phyloP scores from a whole-genome alignment of 495 filamentous ascomycete species.

The Neurospora sp. region DNA sequence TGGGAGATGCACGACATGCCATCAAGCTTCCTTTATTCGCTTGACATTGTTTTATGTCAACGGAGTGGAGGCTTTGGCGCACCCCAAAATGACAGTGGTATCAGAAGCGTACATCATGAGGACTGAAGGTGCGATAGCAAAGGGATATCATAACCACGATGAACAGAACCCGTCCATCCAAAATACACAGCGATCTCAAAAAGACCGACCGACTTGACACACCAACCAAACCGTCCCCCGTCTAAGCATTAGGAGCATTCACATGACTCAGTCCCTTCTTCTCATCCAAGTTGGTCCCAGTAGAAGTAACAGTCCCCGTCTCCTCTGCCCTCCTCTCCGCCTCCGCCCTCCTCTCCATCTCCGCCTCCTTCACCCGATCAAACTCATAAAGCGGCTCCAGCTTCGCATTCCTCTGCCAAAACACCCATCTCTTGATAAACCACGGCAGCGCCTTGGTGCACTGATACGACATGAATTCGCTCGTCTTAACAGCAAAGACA shows the following conservation, averaged over 20 bases:
- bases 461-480: constrained; percentile 56
- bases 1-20: not conserved
- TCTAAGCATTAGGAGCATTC: not conserved
- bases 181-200: not conserved
- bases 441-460: constrained; percentile 50
- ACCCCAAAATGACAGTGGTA: not conserved
- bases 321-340: not conserved
- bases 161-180: not conserved
- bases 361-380: constrained; percentile 13
- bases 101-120: not conserved
- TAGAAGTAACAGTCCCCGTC: not conserved
- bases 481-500: constrained; percentile 63
- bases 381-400: constrained; percentile 56
- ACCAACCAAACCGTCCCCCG: not conserved
- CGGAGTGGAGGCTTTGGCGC: not conserved
- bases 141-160: not conserved
- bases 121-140: not conserved
- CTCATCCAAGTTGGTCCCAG: not conserved
- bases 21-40: not conserved
- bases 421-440: constrained; percentile 58
- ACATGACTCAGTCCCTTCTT: not conserved
- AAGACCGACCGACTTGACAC: not conserved
- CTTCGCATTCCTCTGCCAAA: constrained; percentile 42
- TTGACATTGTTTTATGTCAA: not conserved
- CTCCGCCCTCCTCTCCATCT: not conserved